These are phyloP conservation scores for Tephrocybe sp. DNA, from an alignment of 768 basidiomycete species.

Conservation along the genomic window DNA sequence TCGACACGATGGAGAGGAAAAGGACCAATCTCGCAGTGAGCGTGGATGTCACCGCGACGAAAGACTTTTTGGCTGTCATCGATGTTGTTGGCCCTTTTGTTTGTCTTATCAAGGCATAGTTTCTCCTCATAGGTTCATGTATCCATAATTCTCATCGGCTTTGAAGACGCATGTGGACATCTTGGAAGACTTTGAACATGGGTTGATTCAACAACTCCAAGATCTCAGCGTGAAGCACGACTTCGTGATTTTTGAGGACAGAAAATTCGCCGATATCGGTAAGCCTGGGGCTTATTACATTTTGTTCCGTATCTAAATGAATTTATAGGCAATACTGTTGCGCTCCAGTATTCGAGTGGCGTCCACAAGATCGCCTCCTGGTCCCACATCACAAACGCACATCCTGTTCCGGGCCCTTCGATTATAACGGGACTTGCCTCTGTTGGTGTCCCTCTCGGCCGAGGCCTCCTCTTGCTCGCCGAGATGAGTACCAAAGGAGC, in stretches of 20 bases:
- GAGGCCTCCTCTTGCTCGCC: constrained; percentile 88
- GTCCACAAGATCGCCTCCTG: constrained; percentile 92
- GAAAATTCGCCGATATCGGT: constrained; percentile 99
- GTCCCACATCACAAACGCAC: constrained; percentile 98
- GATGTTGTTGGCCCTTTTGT: constrained; percentile 86
- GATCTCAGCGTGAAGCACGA: constrained; percentile 78
- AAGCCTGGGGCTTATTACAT: constrained; percentile 17
- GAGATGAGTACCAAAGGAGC: constrained; percentile 95
- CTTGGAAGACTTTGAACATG: constrained; percentile 83
- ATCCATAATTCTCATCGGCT: constrained; percentile 24
- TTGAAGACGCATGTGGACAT: constrained; percentile 95
- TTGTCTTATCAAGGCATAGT: constrained; percentile 89
- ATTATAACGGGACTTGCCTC: constrained; percentile 88
- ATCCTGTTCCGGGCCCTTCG: constrained; percentile 94
- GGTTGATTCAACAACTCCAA: constrained; percentile 67
- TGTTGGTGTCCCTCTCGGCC: constrained; percentile 79
- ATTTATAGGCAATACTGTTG: constrained; percentile 89
- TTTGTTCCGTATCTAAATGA: constrained; percentile 1
- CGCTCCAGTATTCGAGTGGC: constrained; percentile 91
- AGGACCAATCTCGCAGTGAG: constrained; percentile 92
- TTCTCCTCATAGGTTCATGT: constrained; percentile 17
- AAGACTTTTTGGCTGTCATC: constrained; percentile 82
- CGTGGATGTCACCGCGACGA: constrained; percentile 85
- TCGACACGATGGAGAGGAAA: constrained; percentile 85
- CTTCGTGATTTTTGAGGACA: constrained; percentile 96